phyloP scores from a whole-genome alignment of 495 filamentous ascomycete species.

The Hypoxylon fuscum region DNA sequence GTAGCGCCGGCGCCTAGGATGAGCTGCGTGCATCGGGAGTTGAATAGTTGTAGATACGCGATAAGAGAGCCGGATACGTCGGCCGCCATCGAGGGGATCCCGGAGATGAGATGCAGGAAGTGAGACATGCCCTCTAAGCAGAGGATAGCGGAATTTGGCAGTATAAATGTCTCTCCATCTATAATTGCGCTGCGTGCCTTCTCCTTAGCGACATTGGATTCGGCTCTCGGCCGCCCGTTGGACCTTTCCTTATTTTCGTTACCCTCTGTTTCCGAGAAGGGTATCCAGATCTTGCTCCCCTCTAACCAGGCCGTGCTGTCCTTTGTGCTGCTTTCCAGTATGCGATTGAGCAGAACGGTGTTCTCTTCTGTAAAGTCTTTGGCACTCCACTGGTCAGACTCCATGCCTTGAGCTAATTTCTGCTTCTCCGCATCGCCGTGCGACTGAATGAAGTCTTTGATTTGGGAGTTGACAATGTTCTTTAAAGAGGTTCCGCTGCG shows the following conservation, averaged over 20 bases:
- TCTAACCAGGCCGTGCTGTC: slow-evolving; percentile 80
- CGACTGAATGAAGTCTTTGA: slow-evolving; percentile 83
- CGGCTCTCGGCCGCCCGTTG: slow-evolving; percentile 42
- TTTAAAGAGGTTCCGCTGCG: slow-evolving; percentile 85
- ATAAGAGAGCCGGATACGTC: slow-evolving; percentile 76
- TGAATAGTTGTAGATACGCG: slow-evolving; percentile 84
- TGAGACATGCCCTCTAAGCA: slow-evolving; percentile 82
- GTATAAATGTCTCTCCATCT: slow-evolving; percentile 84
- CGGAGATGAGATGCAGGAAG: slow-evolving; percentile 82
- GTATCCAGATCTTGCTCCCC: slow-evolving; percentile 75
- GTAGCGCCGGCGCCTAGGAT: slow-evolving; percentile 96
- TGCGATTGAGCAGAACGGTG: slow-evolving; percentile 67
- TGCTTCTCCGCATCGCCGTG: slow-evolving; percentile 82
- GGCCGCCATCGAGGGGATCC: slow-evolving; percentile 85
- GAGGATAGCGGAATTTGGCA: slow-evolving; percentile 81
- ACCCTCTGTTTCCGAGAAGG: slow-evolving; percentile 52
- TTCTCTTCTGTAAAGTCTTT: slow-evolving; percentile 81
- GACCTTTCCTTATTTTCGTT: slow-evolving; percentile 36
- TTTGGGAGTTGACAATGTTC: slow-evolving; percentile 88
- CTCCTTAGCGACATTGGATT: slow-evolving; percentile 70
- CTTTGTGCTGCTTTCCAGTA: slow-evolving; percentile 80
- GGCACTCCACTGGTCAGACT: slow-evolving; percentile 88
- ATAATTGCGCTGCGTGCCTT: slow-evolving; percentile 77
- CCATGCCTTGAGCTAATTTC: slow-evolving; percentile 82
- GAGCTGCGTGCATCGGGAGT: slow-evolving; percentile 90